These are phyloP conservation scores for Blastobotrys buckinghamii DNA, from an alignment of 1,139 yeast genomes.

Conservation along the genomic window DNA sequence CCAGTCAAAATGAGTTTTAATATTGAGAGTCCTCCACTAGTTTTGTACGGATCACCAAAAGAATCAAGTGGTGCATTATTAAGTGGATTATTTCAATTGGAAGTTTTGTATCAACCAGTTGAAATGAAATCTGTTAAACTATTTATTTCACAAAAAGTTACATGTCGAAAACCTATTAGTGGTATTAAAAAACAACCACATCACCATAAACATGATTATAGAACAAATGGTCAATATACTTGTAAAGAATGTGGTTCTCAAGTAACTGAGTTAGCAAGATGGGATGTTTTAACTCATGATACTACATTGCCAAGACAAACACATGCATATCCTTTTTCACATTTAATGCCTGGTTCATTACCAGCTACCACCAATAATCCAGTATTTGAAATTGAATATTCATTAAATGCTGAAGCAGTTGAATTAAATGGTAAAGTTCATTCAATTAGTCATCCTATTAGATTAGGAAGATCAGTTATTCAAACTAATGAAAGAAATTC, in stretches of 20 bases:
- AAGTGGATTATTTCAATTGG: constrained; percentile 54
- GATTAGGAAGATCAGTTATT: constrained; percentile 68
- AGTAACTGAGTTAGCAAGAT: constrained; percentile 63
- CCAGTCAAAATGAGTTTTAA: constrained; percentile 46
- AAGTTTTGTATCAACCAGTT: constrained; percentile 30
- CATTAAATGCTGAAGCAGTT: constrained; percentile 58
- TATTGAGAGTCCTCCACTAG: constrained; percentile 87
- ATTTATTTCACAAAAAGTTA: constrained; percentile 62
- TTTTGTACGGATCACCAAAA: constrained; percentile 69
- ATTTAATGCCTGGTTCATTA: constrained; percentile 79
- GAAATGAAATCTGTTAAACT: constrained; percentile 54
- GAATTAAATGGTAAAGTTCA: constrained; percentile 32
- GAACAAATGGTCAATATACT: not conserved
- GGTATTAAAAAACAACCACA: constrained; percentile 4
- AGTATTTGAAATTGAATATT: constrained; percentile 59
- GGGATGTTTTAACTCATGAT: constrained; percentile 71
- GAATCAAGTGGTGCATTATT: constrained; percentile 84
- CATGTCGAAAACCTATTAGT: constrained; percentile 15
- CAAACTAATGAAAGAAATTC: constrained; percentile 85
- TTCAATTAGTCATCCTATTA: constrained; percentile 59
- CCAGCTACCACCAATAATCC: constrained; percentile 69
- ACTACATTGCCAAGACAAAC: constrained; percentile 52
- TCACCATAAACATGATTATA: constrained; percentile 15
- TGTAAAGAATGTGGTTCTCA: constrained; percentile 47
- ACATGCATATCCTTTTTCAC: constrained; percentile 93